Base-by-base conservation (phyloP, 371 early-diverging fungal species). In the Mucor saturninus region DNA sequence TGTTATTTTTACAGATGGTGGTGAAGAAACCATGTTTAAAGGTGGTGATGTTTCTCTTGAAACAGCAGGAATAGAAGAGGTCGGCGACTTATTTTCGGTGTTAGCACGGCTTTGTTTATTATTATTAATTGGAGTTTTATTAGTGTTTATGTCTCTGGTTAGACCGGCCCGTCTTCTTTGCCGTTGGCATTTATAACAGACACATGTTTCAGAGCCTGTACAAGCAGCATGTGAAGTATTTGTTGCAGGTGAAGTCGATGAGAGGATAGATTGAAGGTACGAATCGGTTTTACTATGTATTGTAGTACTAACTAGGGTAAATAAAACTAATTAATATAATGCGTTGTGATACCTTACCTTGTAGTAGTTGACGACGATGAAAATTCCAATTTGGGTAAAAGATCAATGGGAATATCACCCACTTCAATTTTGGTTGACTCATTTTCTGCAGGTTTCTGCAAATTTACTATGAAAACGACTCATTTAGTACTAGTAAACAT, bases 121-220 rank as follows among this genome's bases (percentile, higher is more conserved):
- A 37, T 35, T 31, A 21, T 21, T 39, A 10, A 15, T 43, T 32
- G 52, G 8, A 45, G 31, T 28, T 21, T 45, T 37, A 49, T 37
- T 13, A 21, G 51, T 45, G 55, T 35, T 35, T 35, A 32, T 49
- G 61, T 26, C 32, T 54, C 62, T 62, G 21, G 43, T 48, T 5
- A 59, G 54, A 21, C 61, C 72, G 28, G 70, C 71, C 54, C 79
- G 60, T 62, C 82, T 70, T 64, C 75, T 68, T 46, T 77, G 82
- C 49, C 79, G 68, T 65, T 75, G 71, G 35, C 82, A 82, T 51
- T 73, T 77, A 49, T 79, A 82, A 48, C 82, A 82, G 15, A 57
- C 37, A 67, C 82, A 82, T 28, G 53, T 32, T 13, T 37, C 38
- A 40, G 49, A 49, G 7, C 68, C 61, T 35, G 65, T 67, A 57